A percentile compares a stretch with the other conserved stretches of the same genome.
phyloP scores from a whole-genome alignment of 192 early-diverging fungal species.

The Linnemannia hyalina region DNA sequence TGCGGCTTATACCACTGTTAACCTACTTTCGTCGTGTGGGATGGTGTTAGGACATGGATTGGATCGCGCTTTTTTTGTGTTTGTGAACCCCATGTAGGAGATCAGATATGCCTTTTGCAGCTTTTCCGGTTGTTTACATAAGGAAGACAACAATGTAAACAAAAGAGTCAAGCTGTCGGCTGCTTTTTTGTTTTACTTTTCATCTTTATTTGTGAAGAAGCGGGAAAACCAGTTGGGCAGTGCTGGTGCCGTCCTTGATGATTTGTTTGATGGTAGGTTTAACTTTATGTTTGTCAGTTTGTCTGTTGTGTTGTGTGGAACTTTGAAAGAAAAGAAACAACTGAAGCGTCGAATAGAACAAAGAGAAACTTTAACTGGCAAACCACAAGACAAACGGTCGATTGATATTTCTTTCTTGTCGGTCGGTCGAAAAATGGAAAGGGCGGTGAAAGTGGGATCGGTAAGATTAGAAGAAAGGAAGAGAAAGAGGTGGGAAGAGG shows the following conservation, averaged over 20 bases:
- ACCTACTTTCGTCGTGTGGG: not conserved
- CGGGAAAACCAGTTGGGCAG: slow-evolving; percentile 2
- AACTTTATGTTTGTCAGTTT: not conserved
- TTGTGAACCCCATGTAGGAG: not conserved
- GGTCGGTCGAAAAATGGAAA: not conserved
- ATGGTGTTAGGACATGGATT: not conserved
- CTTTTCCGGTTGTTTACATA: not conserved
- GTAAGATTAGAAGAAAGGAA: no score
- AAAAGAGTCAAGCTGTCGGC: not conserved
- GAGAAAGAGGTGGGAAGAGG: no score
- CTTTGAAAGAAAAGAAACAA: not conserved
- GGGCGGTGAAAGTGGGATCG: no score
- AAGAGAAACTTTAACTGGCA: not conserved
- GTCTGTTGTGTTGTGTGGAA: not conserved
- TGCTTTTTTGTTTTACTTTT: not conserved
- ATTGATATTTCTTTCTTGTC: not conserved
- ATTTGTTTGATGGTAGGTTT: not conserved
- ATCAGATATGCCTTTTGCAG: not conserved
- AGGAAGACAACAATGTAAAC: not conserved
- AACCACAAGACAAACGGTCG: not conserved
- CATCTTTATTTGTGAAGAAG: not conserved
- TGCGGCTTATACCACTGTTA: not conserved
- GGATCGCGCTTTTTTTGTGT: no score
- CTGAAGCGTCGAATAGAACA: not conserved
- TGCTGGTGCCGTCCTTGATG: not conserved